A percentile compares a stretch with the other conserved stretches of the same genome.
These are phyloP conservation scores for Phytophthora pisi DNA, from an alignment of 352 stramenopile species.

Conservation along the genomic window DNA sequence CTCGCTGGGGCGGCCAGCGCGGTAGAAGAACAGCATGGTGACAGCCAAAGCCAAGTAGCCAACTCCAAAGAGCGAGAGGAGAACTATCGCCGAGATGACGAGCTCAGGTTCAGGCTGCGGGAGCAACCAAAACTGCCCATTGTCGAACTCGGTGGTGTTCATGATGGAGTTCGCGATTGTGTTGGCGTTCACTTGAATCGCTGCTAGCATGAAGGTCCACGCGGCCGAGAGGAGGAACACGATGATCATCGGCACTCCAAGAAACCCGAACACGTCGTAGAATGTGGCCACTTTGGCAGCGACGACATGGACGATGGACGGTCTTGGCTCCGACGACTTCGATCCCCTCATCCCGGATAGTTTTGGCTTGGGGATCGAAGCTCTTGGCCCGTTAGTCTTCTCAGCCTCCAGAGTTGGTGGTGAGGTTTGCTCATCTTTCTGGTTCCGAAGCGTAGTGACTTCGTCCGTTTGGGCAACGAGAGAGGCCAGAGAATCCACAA, in stretches of 20 bases:
- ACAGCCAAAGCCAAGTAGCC: conserved; percentile 41
- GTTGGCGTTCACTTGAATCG: conserved; percentile 41
- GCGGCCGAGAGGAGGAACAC: conserved; percentile 40
- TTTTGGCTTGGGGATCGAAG: background rate
- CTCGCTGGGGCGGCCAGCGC: conserved; percentile 4
- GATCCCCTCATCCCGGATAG: background rate
- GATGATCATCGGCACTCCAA: conserved; percentile 46
- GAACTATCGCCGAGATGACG: conserved; percentile 17
- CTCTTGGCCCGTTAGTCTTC: too few species aligned
- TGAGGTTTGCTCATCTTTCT: background rate
- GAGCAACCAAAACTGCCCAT: conserved; percentile 55
- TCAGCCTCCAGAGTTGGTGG: too few species aligned
- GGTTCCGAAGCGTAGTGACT: background rate
- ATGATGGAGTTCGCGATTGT: conserved; percentile 45
- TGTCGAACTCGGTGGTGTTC: conserved; percentile 45
- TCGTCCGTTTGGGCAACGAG: background rate
- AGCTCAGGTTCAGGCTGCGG: conserved; percentile 25
- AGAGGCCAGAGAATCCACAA: background rate
- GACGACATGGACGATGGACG: conserved; percentile 12
- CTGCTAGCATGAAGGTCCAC: conserved; percentile 40
- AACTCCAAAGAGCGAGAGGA: conserved; percentile 36
- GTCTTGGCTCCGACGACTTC: conserved; percentile 1
- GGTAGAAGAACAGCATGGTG: conserved; percentile 40
- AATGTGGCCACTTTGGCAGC: conserved; percentile 28
- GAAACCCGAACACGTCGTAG: conserved; percentile 40